phyloP scores from a whole-genome alignment of 345 rosid species.

The Corchorus capsularis region DNA sequence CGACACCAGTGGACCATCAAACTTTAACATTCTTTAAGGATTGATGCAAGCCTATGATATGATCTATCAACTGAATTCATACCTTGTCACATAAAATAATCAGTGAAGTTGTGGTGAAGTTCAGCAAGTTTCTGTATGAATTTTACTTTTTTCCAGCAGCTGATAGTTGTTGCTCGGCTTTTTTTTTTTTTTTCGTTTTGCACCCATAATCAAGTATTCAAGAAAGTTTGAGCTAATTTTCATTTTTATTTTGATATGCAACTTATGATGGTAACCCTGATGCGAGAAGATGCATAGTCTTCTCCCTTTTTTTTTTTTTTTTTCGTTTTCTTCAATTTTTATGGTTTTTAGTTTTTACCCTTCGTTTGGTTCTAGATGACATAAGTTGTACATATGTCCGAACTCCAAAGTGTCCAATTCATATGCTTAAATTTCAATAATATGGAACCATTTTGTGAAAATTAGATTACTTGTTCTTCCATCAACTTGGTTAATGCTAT shows the following conservation, averaged over 20 bases:
- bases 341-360: too few relatives aligned
- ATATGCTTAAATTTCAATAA: neutral
- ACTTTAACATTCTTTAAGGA: constrained; percentile 51
- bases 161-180: constrained; percentile 9
- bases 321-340: too few relatives aligned
- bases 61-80: constrained; percentile 27
- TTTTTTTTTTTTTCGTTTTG: neutral
- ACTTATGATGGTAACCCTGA: neutral
- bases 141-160: neutral
- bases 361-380: neutral
- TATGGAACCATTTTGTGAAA: too few relatives aligned
- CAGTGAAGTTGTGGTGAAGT: neutral
- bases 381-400: neutral
- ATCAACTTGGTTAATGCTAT: too few relatives aligned
- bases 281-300: neutral
- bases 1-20: constrained; percentile 68
- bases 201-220: neutral
- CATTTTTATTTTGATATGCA: neutral
- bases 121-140: constrained; percentile 15
- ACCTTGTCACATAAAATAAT: constrained; percentile 14
- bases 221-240: constrained; percentile 5
- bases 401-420: neutral
- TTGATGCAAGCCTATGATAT: constrained; percentile 31
- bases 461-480: too few relatives aligned
- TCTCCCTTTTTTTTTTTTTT: neutral